Percentiles rank a stretch among this genome's conserved stretches.
These are phyloP conservation scores for Calophaca sinica DNA, from an alignment of 306 rosid species.

Conservation along the genomic window DNA sequence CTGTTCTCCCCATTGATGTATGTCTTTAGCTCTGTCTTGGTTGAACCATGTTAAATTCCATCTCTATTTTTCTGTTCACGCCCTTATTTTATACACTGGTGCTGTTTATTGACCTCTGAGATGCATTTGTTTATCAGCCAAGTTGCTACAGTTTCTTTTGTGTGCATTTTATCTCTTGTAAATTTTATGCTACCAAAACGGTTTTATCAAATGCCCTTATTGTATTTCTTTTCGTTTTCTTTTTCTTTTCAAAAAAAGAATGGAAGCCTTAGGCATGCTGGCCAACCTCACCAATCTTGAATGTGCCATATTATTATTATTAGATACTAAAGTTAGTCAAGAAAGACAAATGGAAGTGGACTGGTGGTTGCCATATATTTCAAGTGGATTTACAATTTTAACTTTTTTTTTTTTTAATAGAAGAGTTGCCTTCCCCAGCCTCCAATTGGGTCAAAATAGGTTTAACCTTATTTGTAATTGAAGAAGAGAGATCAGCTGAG, in stretches of 20 bases:
- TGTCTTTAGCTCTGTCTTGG: not conserved
- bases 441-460: not conserved
- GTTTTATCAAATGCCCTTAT: not conserved
- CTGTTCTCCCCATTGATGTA: not conserved
- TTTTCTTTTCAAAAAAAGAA: not conserved
- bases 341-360: constrained; percentile 15
- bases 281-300: not conserved
- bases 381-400: not conserved
- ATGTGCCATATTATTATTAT: not conserved
- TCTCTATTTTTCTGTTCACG: constrained; percentile 11
- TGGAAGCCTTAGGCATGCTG: not conserved
- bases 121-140: not conserved
- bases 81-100: not conserved
- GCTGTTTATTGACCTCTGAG: not conserved
- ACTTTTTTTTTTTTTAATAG: not conserved
- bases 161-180: not conserved
- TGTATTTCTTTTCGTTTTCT: constrained; percentile 4
- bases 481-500: not conserved
- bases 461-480: constrained; percentile 12
- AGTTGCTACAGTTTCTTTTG: constrained; percentile 11
- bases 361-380: not conserved
- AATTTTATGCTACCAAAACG: not conserved
- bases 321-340: constrained; percentile 10
- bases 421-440: constrained; percentile 5
- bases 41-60: not conserved